Evolutionary conservation across 441 rosid genomes (phyloP).

Genomic region (Erodium moschatum): DNA sequence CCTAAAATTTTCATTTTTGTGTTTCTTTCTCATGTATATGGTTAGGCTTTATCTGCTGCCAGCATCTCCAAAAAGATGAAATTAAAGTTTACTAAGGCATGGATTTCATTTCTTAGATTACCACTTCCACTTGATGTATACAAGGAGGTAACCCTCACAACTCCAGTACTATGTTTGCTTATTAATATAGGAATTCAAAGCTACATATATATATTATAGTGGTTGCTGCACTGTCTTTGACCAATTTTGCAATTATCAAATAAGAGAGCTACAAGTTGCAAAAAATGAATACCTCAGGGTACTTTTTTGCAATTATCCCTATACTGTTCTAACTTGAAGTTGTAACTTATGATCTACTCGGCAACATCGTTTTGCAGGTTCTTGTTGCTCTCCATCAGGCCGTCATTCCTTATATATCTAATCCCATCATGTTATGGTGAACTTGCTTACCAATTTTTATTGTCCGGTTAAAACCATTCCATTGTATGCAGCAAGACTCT

Average conservation of each 20-base stretch:
- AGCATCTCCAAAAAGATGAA: slow-evolving; percentile 63
- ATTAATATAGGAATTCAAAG: no score
- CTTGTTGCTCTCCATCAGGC: slow-evolving; percentile 61
- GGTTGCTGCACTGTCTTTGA: no score
- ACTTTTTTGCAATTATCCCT: not conserved
- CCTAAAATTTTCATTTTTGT: not conserved
- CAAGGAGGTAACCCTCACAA: slow-evolving; percentile 56
- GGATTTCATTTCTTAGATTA: slow-evolving; percentile 78
- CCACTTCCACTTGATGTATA: slow-evolving; percentile 75
- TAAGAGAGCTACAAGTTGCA: no score
- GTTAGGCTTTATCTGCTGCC: slow-evolving; percentile 53
- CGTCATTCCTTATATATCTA: slow-evolving; percentile 71
- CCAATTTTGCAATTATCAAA: no score
- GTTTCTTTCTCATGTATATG: not conserved
- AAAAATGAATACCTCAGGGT: not conserved
- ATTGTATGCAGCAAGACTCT: not conserved
- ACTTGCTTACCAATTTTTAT: slow-evolving; percentile 8
- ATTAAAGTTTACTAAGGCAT: slow-evolving; percentile 76
- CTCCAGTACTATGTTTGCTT: not conserved
- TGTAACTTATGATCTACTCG: not conserved
- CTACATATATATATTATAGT: no score
- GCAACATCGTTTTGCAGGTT: slow-evolving; percentile 36
- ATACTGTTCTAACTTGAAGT: not conserved
- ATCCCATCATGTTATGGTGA: slow-evolving; percentile 75
- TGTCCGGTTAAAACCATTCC: slow-evolving; percentile 8